Percentiles rank a stretch among this genome's conserved stretches.
These are phyloP conservation scores for Odontarrhena argentea DNA, from an alignment of 345 rosid species.

Conservation along the genomic window DNA sequence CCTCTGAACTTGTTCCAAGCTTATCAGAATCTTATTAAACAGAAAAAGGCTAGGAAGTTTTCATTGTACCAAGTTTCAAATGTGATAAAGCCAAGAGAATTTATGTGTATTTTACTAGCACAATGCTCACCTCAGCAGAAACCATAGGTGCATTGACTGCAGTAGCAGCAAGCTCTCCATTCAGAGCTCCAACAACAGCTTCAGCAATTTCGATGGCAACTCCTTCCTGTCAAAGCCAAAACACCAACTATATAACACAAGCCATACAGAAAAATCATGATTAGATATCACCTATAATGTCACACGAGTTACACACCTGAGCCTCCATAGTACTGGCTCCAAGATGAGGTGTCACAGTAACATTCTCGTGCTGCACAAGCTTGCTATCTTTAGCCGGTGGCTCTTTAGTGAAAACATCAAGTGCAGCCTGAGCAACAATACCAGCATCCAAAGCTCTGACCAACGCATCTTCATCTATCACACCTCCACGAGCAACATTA, in stretches of 20 bases:
- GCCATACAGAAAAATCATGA: conserved; percentile 1
- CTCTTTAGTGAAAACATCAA: conserved; percentile 81
- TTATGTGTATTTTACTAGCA: background rate
- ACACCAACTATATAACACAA: conserved; percentile 28
- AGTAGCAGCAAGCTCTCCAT: conserved; percentile 90
- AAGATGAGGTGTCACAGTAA: conserved; percentile 87
- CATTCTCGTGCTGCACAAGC: conserved; percentile 74
- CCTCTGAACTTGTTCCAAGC: background rate
- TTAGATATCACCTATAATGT: background rate
- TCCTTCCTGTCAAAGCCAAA: conserved; percentile 60
- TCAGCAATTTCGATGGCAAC: conserved; percentile 92
- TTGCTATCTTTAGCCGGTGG: conserved; percentile 75
- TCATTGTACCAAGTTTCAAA: background rate
- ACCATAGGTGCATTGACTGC: conserved; percentile 97
- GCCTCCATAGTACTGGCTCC: conserved; percentile 95
- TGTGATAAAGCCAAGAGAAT: background rate
- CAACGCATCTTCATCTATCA: conserved; percentile 86
- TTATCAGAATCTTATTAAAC: background rate
- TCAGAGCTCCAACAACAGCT: conserved; percentile 87
- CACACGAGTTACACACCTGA: conserved; percentile 52
- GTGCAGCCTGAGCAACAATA: conserved; percentile 90
- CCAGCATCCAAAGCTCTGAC: conserved; percentile 85
- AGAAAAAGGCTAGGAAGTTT: background rate
- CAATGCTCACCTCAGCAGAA: conserved; percentile 54
- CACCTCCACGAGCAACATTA: conserved; percentile 94